These are phyloP conservation scores for Sphaerulina vaccinii DNA, from an alignment of 2,329 filamentous ascomycete genomes.

Conservation along the genomic window DNA sequence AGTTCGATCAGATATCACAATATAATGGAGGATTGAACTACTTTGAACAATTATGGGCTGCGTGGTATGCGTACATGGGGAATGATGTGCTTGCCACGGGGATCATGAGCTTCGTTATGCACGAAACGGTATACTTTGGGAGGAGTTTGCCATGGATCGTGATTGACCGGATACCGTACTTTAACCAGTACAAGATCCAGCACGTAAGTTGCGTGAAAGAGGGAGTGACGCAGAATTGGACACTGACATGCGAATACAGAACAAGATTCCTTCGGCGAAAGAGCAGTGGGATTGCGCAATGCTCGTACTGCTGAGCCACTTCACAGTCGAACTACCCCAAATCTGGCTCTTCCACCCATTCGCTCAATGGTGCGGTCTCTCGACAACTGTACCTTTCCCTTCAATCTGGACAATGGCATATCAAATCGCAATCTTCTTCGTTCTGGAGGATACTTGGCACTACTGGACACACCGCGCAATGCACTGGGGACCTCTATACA, in stretches of 20 bases:
- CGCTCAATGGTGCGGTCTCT: constrained; percentile 87
- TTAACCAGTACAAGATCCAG: constrained; percentile 95
- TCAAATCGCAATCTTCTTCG: constrained; percentile 91
- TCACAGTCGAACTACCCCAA: constrained; percentile 96
- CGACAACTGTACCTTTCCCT: constrained; percentile 87
- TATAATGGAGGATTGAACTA: constrained; percentile 85
- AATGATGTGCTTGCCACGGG: constrained; percentile 96
- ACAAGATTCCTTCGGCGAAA: constrained; percentile 85
- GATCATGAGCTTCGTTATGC: constrained; percentile 95
- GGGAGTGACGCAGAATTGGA: constrained; percentile 16
- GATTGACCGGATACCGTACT: constrained; percentile 81
- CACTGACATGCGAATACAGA: constrained; percentile 41
- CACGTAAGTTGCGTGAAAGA: constrained; percentile 53
- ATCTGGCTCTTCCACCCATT: constrained; percentile 99
- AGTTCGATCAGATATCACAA: constrained; percentile 63
- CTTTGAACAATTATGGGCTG: constrained; percentile 84
- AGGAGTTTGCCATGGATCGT: constrained; percentile 88
- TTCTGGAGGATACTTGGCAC: constrained; percentile 96
- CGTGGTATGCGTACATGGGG: constrained; percentile 97
- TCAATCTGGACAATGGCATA: constrained; percentile 79
- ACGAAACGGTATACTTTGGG: constrained; percentile 93
- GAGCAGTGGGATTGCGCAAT: constrained; percentile 95
- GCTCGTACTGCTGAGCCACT: constrained; percentile 90
- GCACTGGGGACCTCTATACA: constrained; percentile 95
- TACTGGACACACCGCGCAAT: constrained; percentile 93